Percentiles rank a stretch among this genome's conserved stretches.
These are phyloP conservation scores for Collybia sp. DNA, from an alignment of 768 basidiomycete species.

Conservation along the genomic window DNA sequence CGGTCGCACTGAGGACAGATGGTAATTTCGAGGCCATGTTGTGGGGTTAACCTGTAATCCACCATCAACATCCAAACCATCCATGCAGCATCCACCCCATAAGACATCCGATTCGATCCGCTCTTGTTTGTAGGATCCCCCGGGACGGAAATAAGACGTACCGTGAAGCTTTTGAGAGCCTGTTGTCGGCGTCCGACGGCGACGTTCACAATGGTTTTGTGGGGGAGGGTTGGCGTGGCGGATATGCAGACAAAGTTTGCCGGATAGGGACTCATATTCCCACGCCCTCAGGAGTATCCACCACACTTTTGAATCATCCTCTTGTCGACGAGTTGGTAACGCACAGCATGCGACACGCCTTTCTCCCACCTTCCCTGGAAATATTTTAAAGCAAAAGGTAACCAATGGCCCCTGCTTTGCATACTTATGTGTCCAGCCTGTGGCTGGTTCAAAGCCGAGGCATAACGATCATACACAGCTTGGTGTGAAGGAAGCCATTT, in stretches of 20 bases:
- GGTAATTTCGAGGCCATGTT: constrained; percentile 88
- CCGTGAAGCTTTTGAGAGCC: constrained; percentile 37
- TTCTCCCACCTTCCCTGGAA: too few relatives aligned
- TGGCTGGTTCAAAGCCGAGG: too few relatives aligned
- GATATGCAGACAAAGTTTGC: constrained; percentile 19
- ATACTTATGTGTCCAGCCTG: too few relatives aligned
- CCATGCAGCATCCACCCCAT: constrained; percentile 6
- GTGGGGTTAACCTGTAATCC: constrained; percentile 26
- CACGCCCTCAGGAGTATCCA: constrained; percentile 29
- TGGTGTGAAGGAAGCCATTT: too few relatives aligned
- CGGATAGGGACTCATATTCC: constrained; percentile 24
- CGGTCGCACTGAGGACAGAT: constrained; percentile 87
- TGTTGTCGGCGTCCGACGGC: constrained; percentile 33
- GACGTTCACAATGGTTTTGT: constrained; percentile 41
- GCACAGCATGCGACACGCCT: too few relatives aligned
- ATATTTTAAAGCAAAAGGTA: too few relatives aligned
- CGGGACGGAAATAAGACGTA: constrained; percentile 25
- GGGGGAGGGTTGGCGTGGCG: constrained; percentile 4
- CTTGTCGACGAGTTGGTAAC: too few relatives aligned
- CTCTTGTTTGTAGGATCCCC: constrained; percentile 22
- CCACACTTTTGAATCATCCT: too few relatives aligned
- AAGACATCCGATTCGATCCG: constrained; percentile 17
- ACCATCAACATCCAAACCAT: constrained; percentile 32
- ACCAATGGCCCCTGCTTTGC: too few relatives aligned
- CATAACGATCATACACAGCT: too few relatives aligned